Evolutionary conservation across 352 stramenopile species (phyloP).

Genomic region (Salisapilia sapeloensis): DNA sequence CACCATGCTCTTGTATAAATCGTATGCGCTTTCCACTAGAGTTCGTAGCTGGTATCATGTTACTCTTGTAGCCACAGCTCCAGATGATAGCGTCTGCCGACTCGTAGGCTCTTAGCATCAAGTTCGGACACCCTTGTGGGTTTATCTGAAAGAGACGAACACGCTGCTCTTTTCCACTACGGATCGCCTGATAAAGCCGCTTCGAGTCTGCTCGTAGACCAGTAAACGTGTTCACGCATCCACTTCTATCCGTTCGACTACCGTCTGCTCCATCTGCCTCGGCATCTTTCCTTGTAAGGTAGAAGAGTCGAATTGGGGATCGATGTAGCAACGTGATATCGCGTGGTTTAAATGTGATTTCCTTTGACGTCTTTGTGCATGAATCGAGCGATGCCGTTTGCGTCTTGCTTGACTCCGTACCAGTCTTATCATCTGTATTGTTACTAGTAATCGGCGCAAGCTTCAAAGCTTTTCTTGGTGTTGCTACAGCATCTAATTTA

Average conservation of each 20-base stretch:
- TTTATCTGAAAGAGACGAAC: slow-evolving; percentile 67
- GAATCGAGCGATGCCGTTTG: no score
- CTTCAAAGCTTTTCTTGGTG: no score
- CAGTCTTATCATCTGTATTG: not conserved
- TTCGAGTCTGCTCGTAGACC: slow-evolving; percentile 75
- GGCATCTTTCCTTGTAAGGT: slow-evolving; percentile 56
- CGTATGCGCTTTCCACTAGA: slow-evolving; percentile 15
- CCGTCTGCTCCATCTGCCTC: slow-evolving; percentile 43
- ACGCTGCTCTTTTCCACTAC: slow-evolving; percentile 29
- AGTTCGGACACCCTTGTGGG: slow-evolving; percentile 21
- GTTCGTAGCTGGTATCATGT: slow-evolving; percentile 32
- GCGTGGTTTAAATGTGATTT: slow-evolving; percentile 27
- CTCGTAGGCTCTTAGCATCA: slow-evolving; percentile 47
- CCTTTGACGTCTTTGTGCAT: slow-evolving; percentile 1
- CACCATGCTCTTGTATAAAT: slow-evolving; percentile 33
- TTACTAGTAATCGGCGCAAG: not conserved
- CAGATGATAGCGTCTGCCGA: slow-evolving; percentile 60
- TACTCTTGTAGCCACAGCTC: slow-evolving; percentile 64
- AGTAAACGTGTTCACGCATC: slow-evolving; percentile 75
- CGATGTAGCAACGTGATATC: slow-evolving; percentile 74
- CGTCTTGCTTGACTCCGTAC: no score
- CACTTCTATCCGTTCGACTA: slow-evolving; percentile 32
- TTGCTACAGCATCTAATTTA: not conserved
- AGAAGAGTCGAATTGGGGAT: slow-evolving; percentile 62
- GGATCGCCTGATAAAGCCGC: slow-evolving; percentile 43